A percentile compares a stretch with the other conserved stretches of the same genome.
phyloP scores from a whole-genome alignment of 805 yeast species.

The Kurtzmaniella cleridarum region DNA sequence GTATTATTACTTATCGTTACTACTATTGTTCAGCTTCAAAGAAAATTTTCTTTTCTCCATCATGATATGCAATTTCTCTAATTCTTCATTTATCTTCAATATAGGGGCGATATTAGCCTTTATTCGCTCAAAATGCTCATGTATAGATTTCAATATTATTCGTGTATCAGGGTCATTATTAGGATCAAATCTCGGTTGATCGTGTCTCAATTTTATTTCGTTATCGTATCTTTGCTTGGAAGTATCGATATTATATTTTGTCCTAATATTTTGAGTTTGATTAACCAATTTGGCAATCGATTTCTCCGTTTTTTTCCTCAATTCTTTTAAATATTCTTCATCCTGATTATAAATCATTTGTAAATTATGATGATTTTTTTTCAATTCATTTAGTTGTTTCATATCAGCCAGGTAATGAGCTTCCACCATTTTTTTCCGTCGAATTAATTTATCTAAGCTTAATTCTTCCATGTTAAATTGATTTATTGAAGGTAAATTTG shows the following conservation, averaged over 20 bases:
- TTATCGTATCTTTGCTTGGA: slow-evolving; percentile 1
- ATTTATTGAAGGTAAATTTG: slow-evolving; percentile 19
- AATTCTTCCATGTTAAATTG: slow-evolving; percentile 5
- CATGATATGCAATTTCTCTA: slow-evolving; percentile 12
- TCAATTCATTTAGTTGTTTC: slow-evolving; percentile 30
- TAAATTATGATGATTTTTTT: slow-evolving; percentile 18
- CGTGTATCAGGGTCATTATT: slow-evolving; percentile 14
- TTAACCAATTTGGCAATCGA: slow-evolving; percentile 11
- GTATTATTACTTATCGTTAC: too few relatives aligned
- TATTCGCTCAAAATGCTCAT: slow-evolving; percentile 12
- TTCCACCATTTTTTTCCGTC: slow-evolving; percentile 25
- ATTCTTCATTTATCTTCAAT: slow-evolving; percentile 9
- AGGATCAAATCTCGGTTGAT: slow-evolving; percentile 11
- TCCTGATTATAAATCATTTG: slow-evolving; percentile 26
- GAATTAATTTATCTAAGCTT: slow-evolving; percentile 18
- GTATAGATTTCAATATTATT: slow-evolving; percentile 10
- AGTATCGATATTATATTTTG: slow-evolving; percentile 2
- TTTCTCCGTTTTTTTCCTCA: slow-evolving; percentile 16
- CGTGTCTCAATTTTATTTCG: neutral
- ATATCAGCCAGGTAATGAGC: slow-evolving; percentile 36
- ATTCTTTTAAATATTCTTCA: slow-evolving; percentile 24
- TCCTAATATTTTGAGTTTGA: slow-evolving; percentile 8
- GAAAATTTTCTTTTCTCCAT: slow-evolving; percentile 8
- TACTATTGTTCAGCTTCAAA: too few relatives aligned
- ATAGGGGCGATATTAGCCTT: slow-evolving; percentile 9